These are phyloP conservation scores for Solanum aculeatissimum DNA, from an alignment of 305 asterid genomes.

Conservation along the genomic window DNA sequence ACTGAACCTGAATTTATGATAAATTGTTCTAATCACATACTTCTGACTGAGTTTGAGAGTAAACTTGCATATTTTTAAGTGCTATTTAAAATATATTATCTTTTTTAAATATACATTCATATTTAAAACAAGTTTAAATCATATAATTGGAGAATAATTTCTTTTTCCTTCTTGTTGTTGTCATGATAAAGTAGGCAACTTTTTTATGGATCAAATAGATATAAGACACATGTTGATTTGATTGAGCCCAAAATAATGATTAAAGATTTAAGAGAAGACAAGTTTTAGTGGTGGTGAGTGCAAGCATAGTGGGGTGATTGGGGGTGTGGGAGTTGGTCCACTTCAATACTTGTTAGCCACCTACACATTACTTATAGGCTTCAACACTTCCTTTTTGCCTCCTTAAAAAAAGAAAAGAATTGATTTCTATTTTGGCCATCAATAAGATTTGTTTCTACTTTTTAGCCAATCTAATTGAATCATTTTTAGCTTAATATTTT, in stretches of 20 bases:
- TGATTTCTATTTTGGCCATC: neutral
- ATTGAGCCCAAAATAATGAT: neutral
- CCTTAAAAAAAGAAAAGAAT: neutral
- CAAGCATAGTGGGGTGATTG: neutral
- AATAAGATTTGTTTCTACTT: neutral
- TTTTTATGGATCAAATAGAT: neutral
- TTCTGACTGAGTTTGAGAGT: neutral
- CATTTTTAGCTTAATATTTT: neutral
- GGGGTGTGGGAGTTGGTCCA: neutral
- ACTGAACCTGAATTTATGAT: neutral
- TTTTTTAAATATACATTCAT: neutral
- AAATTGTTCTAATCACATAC: neutral
- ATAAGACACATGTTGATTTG: neutral
- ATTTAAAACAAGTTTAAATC: accelerated
- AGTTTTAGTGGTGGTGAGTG: neutral
- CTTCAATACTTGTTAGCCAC: neutral
- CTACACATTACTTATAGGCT: neutral
- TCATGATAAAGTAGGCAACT: neutral
- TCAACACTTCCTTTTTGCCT: neutral
- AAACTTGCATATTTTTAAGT: neutral
- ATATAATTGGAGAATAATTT: neutral
- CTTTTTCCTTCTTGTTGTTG: neutral
- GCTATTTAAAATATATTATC: neutral
- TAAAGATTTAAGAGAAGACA: neutral
- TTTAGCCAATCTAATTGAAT: neutral